phyloP scores from a whole-genome alignment of 345 rosid genomes.

The Ceriops tagal region DNA sequence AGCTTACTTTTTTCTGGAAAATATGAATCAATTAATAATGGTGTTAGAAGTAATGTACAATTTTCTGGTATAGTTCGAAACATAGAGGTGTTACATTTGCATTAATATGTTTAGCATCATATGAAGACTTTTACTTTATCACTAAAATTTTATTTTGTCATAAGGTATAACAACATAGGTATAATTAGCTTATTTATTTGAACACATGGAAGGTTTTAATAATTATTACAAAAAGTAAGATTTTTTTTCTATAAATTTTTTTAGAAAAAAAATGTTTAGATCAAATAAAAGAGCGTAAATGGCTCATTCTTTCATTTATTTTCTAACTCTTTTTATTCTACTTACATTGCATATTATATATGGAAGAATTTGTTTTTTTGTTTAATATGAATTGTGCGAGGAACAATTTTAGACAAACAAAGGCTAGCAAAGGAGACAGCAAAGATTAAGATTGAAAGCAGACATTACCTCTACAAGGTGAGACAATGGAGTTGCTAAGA shows the following conservation, averaged over 20 bases:
- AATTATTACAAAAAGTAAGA: neutral
- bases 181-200: neutral
- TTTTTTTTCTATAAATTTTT: neutral
- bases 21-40: no score
- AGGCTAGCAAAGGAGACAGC: slow-evolving; percentile 33
- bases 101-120: no score
- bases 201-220: neutral
- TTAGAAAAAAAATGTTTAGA: no score
- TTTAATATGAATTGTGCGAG: neutral
- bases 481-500: slow-evolving; percentile 26
- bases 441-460: slow-evolving; percentile 51
- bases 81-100: neutral
- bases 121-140: neutral
- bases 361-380: neutral
- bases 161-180: neutral
- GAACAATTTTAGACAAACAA: slow-evolving; percentile 27
- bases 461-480: slow-evolving; percentile 56
- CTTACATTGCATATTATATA: neutral
- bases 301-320: no score
- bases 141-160: neutral
- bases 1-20: no score
- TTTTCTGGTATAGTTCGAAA: neutral
- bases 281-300: no score
- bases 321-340: neutral
- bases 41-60: no score